Base-by-base conservation (phyloP, 371 early-diverging fungal genomes). In the Parasitella parasitica region DNA sequence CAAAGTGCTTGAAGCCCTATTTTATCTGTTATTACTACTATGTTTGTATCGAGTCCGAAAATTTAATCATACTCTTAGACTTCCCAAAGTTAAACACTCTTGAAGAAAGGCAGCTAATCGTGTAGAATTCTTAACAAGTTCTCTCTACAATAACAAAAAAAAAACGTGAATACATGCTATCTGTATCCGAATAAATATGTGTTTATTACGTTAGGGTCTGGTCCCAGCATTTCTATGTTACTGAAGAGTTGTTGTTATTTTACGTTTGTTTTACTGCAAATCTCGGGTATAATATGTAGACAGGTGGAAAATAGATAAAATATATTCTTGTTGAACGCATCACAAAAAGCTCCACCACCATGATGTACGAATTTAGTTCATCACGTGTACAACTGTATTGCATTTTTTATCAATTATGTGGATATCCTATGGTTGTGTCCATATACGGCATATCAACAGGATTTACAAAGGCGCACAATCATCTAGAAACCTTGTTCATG, bases 1-100 rank as follows among this genome's bases (percentile, higher is more conserved):
- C 87, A 78, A 93, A 90, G 52, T 91, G 78, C 48, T 75, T 70
- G 57, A 92, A 92, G 13, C 93, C 92, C 93, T 91, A 28, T 50
- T 16, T 41, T 9, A 43, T 20, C 7, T 2, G 16, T 43, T 2
- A 43, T n/a, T n/a, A 24, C 24, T 8, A 0, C 24, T 9, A 13
- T 46, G 0, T 22, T 24, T 24, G 9, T 46, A 12, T 4, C 13
- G 7, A 12, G 13, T 0, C 20, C 4, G 3, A 22, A 41, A 8
- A 24, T 22, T 11, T 26, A 34, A 9, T 26, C 39, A 38, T 51
- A 74, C 68, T 30, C 52, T 54, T 53, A 66, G 61, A 37, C 48
- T 64, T 4, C 69, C 67, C 9, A 69, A 51, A 15, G 55, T 24
- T 20, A 87, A 76, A 51, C 89, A 86, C 63, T 90, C 88, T 27